phyloP scores from a whole-genome alignment of 1,284 basidiomycete species.

The Rhodofomes roseus region DNA sequence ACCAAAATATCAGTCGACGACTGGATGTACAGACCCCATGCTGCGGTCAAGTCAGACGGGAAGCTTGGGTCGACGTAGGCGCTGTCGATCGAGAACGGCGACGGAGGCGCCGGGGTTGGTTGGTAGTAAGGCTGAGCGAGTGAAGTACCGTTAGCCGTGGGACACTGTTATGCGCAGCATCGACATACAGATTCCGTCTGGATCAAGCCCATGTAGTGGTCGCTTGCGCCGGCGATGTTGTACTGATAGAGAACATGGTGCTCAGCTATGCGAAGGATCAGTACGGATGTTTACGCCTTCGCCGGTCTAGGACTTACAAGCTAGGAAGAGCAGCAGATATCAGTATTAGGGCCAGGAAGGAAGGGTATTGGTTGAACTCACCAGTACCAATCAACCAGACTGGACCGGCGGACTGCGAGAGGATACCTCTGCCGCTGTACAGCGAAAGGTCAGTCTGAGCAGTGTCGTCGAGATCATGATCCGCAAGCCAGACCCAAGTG shows the following conservation, averaged over 20 bases:
- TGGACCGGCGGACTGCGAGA: constrained; percentile 71
- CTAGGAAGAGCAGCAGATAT: neutral
- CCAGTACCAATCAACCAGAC: constrained; percentile 75
- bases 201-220: constrained; percentile 70
- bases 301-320: neutral
- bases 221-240: constrained; percentile 52
- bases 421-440: constrained; percentile 73
- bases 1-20: constrained; percentile 57
- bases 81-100: constrained; percentile 41
- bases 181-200: constrained; percentile 54
- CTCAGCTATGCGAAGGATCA: constrained; percentile 33
- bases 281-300: neutral
- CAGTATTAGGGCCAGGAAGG: neutral
- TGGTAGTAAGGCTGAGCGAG: constrained; percentile 49
- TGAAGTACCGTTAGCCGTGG: neutral
- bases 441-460: constrained; percentile 48
- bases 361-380: constrained; percentile 21
- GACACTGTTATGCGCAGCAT: neutral
- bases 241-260: constrained; percentile 72
- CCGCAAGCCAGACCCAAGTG: constrained; percentile 76
- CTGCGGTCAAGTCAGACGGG: constrained; percentile 32
- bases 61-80: constrained; percentile 57
- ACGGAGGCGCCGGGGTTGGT: constrained; percentile 53
- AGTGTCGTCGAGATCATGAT: constrained; percentile 61
- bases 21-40: constrained; percentile 57